phyloP scores from a whole-genome alignment of 1,284 basidiomycete genomes.

The Boletus calvinii region DNA sequence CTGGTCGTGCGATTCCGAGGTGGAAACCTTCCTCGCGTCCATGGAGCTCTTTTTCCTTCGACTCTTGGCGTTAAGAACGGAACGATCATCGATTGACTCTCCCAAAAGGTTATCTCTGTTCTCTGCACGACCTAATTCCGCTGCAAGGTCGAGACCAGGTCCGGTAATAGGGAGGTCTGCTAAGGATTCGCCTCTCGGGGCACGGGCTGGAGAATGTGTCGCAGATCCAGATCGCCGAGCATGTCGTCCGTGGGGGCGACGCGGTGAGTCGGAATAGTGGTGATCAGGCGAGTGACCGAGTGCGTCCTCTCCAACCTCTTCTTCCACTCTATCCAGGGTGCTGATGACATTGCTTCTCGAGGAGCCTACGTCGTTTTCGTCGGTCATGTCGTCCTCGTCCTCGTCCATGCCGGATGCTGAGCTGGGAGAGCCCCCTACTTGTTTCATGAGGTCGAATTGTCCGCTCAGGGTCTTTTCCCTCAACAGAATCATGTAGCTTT shows the following conservation, averaged over 20 bases:
- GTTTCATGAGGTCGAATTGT: conserved; percentile 71
- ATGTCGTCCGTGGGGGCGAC: conserved; percentile 46
- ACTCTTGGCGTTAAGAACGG: conserved; percentile 43
- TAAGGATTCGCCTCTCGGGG: conserved; percentile 66
- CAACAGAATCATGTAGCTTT: conserved; percentile 90
- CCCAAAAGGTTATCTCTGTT: conserved; percentile 72
- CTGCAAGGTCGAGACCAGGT: conserved; percentile 85
- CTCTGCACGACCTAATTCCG: conserved; percentile 86
- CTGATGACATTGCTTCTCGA: conserved; percentile 56
- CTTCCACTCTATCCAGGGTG: conserved; percentile 56
- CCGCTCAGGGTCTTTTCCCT: conserved; percentile 87
- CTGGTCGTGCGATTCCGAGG: conserved; percentile 44
- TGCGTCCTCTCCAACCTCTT: conserved; percentile 41
- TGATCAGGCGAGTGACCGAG: conserved; percentile 40
- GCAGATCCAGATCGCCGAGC: conserved; percentile 55
- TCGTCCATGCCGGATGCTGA: conserved; percentile 44
- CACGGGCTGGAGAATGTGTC: conserved; percentile 44
- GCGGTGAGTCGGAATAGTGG: conserved; percentile 40
- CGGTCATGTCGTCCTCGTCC: conserved; percentile 48
- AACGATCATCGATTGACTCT: conserved; percentile 50
- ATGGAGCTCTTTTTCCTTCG: conserved; percentile 51
- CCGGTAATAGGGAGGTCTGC: conserved; percentile 80
- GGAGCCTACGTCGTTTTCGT: conserved; percentile 50
- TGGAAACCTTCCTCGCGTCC: conserved; percentile 41
- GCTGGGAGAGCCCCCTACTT: conserved; percentile 56